Conservation (phyloP, 805 yeast species). For the Pichia manshurica region DNA sequence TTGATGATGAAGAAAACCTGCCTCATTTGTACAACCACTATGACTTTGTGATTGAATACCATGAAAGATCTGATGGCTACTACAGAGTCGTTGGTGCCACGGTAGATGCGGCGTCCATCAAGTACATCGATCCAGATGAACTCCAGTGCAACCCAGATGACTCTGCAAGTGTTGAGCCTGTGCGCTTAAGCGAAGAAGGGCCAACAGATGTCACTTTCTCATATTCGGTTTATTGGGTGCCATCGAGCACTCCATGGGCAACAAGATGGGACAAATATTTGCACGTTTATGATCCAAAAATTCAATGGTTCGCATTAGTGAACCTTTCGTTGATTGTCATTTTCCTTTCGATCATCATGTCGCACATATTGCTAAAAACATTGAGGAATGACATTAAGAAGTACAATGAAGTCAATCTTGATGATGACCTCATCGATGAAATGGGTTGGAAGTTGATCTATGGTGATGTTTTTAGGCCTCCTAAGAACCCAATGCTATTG, state of each 20-base stretch:
- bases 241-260: constrained; percentile 83
- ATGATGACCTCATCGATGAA: constrained; percentile 84
- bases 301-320: constrained; percentile 92
- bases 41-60: constrained; percentile 76
- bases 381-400: constrained; percentile 78
- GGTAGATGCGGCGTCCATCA: constrained; percentile 60
- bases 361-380: constrained; percentile 72
- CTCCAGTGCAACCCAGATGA: constrained; percentile 18
- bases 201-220: constrained; percentile 66
- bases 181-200: constrained; percentile 43
- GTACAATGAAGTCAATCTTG: constrained; percentile 84
- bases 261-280: constrained; percentile 98
- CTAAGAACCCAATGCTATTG: constrained; percentile 59
- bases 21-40: constrained; percentile 78
- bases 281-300: constrained; percentile 84
- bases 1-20: constrained; percentile 44
- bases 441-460: constrained; percentile 96
- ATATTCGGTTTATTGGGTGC: constrained; percentile 73
- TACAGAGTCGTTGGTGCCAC: constrained; percentile 89
- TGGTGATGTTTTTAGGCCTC: constrained; percentile 92
- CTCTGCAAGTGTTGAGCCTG: constrained; percentile 36
- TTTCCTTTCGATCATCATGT: constrained; percentile 69
- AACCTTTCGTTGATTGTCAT: constrained; percentile 80
- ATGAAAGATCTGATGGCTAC: constrained; percentile 57
- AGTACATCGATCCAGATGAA: constrained; percentile 15